These are phyloP conservation scores for Cladosporium sp. DNA, from an alignment of 2,329 filamentous ascomycete species.

Conservation along the genomic window DNA sequence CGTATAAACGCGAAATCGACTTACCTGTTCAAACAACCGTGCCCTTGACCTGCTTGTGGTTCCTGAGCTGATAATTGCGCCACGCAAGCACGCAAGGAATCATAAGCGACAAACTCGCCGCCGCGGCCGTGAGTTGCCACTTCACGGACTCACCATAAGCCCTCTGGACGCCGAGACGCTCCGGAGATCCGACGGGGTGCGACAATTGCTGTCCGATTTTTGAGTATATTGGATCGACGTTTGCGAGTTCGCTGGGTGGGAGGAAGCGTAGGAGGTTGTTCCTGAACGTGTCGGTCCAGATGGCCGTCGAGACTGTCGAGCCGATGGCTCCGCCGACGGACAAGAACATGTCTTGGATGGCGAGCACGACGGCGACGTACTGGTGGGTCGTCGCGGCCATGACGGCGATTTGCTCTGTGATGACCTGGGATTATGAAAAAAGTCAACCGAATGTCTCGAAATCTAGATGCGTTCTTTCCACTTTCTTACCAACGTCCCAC, in stretches of 20 bases:
- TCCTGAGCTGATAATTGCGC: constrained; percentile 37
- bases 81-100: constrained; percentile 34
- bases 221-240: constrained; percentile 36
- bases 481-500: constrained; percentile 47
- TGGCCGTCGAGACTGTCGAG: constrained; percentile 34
- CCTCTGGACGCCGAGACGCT: constrained; percentile 46
- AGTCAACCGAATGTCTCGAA: not conserved
- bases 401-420: constrained; percentile 60
- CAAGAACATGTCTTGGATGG: constrained; percentile 26
- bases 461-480: not conserved
- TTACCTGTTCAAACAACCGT: not conserved
- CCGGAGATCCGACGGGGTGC: constrained; percentile 45
- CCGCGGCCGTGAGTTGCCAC: constrained; percentile 43
- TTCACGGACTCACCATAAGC: constrained; percentile 52
- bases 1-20: not conserved
- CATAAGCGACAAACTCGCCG: constrained; percentile 32
- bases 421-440: constrained; percentile 34
- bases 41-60: constrained; percentile 32
- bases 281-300: constrained; percentile 31
- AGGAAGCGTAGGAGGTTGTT: constrained; percentile 22
- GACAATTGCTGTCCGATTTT: constrained; percentile 39
- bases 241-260: constrained; percentile 30
- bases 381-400: constrained; percentile 50
- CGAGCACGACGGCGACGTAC: constrained; percentile 30
- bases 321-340: constrained; percentile 56